Conservation (phyloP, 345 rosid species). For the Eucalyptus regnans region DNA sequence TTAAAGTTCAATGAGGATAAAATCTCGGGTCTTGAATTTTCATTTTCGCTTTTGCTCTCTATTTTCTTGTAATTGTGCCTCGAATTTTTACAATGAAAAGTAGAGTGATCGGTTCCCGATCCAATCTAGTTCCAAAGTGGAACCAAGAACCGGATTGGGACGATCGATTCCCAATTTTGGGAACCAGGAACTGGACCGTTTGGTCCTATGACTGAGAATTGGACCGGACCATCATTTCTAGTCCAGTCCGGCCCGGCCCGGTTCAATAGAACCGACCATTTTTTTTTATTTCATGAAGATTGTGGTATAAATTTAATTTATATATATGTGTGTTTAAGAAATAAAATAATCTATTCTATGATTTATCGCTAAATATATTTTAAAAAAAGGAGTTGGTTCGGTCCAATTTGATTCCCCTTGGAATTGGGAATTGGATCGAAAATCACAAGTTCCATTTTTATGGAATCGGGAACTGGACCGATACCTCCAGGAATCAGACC, state of each 20-base stretch:
- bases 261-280: too few species aligned
- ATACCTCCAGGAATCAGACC: background rate
- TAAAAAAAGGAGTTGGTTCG: background rate
- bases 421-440: background rate
- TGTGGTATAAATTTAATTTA: too few species aligned
- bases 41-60: too few species aligned
- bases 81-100: too few species aligned
- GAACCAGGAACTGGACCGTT: fast-evolving
- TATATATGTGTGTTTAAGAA: too few species aligned
- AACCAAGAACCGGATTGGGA: too few species aligned
- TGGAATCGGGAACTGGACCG: background rate
- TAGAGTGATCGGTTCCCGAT: background rate
- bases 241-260: fast-evolving
- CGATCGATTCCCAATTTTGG: background rate
- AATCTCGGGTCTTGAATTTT: too few species aligned
- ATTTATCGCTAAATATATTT: background rate
- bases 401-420: fast-evolving
- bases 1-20: too few species aligned
- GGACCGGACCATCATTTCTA: too few species aligned
- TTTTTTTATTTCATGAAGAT: too few species aligned
- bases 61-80: too few species aligned
- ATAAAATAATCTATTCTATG: background rate
- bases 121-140: background rate
- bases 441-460: background rate
- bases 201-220: background rate